Evolutionary conservation across 805 yeast species (phyloP), one percentile per base, ranked within the genome.

Genomic region (Spathaspora girioi): DNA sequence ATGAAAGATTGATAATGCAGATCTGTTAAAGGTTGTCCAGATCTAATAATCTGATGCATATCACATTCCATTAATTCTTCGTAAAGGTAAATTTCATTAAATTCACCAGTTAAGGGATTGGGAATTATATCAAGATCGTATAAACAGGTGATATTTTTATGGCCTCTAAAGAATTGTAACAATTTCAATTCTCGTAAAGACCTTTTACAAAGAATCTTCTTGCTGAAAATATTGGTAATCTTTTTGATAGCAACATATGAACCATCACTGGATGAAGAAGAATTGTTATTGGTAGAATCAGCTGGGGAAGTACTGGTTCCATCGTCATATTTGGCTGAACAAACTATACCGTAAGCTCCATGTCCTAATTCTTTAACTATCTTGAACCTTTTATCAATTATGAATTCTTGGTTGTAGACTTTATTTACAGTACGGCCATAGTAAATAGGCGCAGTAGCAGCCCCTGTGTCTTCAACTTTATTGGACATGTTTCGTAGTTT

Each of bases 31-130:
- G 96, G 88, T 68, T 94, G 98, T 18, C 92, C 93, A 10, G 97
- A 88, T 59, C 96, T 80, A 56, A 94, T 93, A 62, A 94, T 94
- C 68, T 93, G 98, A 69, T 93, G 97, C 90, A 94, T 86, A 68
- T 94, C 99, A 70, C 98, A 93, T 68, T 93, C 98, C 98, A 94
- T 94, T 60, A 93, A 76, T 69, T 93, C 99, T 68, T 94, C 99
- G 63, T 94, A 94, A 7, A 94, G 76, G 59, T 94, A 94, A 11
- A 94, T 79, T 62, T 96, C 99, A 68, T 92, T 91, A 75, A 93
- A 93, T 49, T 82, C 81, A 3, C 84, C 84, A 15, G 77, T 71
- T 52, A 65, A 49, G 1, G 79, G 71, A 57, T 83, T 80, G 20
- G 92, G 89, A 38, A 92, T 90, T 48, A 94, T 88, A 70, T 94